A percentile compares a stretch with the other conserved stretches of the same genome.
These are phyloP conservation scores for Plasmodium sp. DNA, from an alignment of 169 alveolate species.

Conservation along the genomic window DNA sequence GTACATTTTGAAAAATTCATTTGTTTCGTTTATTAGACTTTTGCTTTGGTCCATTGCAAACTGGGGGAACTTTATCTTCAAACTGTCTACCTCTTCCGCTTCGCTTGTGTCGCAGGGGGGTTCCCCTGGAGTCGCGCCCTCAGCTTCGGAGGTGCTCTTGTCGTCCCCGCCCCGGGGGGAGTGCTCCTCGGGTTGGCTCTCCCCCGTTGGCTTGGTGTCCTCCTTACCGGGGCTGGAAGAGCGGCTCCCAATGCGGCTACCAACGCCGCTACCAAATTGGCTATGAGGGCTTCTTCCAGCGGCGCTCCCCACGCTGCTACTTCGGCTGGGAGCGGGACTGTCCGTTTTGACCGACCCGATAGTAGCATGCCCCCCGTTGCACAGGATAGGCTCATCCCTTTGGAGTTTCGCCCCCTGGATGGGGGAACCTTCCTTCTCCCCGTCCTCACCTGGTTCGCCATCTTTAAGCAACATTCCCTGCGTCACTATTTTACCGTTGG, in stretches of 20 bases:
- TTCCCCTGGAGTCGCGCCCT: neutral
- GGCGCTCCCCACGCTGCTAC: neutral
- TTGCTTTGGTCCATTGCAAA: conserved; percentile 67
- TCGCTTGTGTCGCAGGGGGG: neutral
- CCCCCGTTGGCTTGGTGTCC: neutral
- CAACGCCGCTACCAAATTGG: no score
- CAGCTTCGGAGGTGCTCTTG: neutral
- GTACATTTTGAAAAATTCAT: conserved; percentile 55
- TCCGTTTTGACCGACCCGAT: neutral
- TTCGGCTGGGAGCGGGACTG: neutral
- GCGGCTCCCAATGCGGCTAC: neutral
- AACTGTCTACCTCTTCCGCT: neutral
- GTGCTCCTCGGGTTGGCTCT: neutral
- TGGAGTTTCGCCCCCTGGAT: neutral
- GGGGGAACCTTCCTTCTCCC: neutral
- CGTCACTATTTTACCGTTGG: neutral
- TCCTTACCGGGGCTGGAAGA: neutral
- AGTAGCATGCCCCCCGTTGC: neutral
- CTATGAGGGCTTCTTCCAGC: neutral
- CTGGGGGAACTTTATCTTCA: conserved; percentile 31
- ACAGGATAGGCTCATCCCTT: neutral
- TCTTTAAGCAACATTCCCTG: neutral
- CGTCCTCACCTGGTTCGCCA: neutral
- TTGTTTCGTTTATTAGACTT: conserved; percentile 61
- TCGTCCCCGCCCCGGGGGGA: neutral